Percentiles rank a stretch among this genome's conserved stretches.
phyloP scores from a whole-genome alignment of 2,329 filamentous ascomycete genomes.

The Alternaria rosae region DNA sequence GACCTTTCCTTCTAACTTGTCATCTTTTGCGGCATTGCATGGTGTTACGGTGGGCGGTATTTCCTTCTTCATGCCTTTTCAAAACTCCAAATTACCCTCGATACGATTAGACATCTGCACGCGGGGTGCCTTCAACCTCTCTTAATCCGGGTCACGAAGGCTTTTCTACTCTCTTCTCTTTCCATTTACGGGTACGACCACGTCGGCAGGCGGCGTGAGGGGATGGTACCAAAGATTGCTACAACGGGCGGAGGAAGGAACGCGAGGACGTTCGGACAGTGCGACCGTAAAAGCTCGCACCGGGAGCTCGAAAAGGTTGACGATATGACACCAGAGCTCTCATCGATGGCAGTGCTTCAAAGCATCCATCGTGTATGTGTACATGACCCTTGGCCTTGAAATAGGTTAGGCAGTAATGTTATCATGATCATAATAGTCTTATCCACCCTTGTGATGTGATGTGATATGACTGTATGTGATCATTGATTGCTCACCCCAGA shows the following conservation, averaged over 20 bases:
- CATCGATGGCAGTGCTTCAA: conserved; percentile 27
- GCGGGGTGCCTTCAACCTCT: conserved; percentile 33
- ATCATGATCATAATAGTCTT: conserved; percentile 32
- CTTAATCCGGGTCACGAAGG: conserved; percentile 39
- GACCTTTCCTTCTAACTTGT: conserved; percentile 26
- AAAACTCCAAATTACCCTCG: conserved; percentile 39
- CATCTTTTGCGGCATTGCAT: conserved; percentile 51
- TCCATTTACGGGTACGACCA: conserved; percentile 35
- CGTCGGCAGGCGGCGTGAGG: conserved; percentile 24
- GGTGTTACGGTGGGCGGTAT: conserved; percentile 44
- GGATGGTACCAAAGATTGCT: conserved; percentile 36
- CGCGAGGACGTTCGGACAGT: conserved; percentile 20
- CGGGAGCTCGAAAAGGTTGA: conserved; percentile 36
- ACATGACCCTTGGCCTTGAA: conserved; percentile 22
- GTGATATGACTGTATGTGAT: background rate
- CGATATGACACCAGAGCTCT: conserved; percentile 42
- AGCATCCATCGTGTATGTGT: conserved; percentile 32
- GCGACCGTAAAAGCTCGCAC: conserved; percentile 42
- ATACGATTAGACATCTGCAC: conserved; percentile 45
- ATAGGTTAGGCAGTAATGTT: conserved; percentile 40
- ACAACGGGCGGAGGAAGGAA: conserved; percentile 13
- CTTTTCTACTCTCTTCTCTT: conserved; percentile 30
- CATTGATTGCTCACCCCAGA: conserved; percentile 24
- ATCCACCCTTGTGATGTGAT: background rate
- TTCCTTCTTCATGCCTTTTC: conserved; percentile 27